Base-by-base conservation (phyloP, 2,329 filamentous ascomycete species). In the Chaetomiaceae sp. region DNA sequence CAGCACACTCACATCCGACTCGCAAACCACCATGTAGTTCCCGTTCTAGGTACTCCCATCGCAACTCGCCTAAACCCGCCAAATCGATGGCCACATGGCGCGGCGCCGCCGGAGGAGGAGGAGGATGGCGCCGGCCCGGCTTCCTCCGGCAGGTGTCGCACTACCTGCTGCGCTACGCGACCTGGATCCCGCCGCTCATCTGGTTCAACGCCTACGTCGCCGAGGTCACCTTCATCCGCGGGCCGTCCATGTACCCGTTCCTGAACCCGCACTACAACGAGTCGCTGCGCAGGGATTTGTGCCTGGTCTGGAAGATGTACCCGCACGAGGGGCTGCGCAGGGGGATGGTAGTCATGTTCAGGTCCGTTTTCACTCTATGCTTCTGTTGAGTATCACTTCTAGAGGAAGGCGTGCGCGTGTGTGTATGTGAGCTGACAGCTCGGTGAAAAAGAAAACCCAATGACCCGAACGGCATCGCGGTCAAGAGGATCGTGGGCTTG, bases 401-500 rank as follows among this genome's bases (percentile, higher is more conserved):
- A 5, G 6, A 7, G 27, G 6, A 30, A 14, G 14, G 29, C 6
- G 29, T 14, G 12, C 1, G 20, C 15, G 6, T 12, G 14, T 38
- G 15, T 5, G 4, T 14, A 27, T 34, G 22, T 27, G n/a, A 17
- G n/a, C 20, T 30, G 15, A 37, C 6, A 17, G 19, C 24, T 10
- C 17, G 18, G 10, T 17, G 33, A n/a, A 18, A 7, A 12, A 89
- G 85, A 62, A 87, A 80, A 39, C 89, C 90, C 1, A 68, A 74
- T 12, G 75, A 84, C 50, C 85, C 88, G 0, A 79, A 87, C 24
- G 72, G 76, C 18, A 70, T 83, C 34, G 80, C 80, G 0, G 79
- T 96, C 27, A 98, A 98, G 70, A 76, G 93, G 33, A 76, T 98
- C 10, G 74, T 96, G 20, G 93, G 79, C 0, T 60, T 96, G 4